These are phyloP conservation scores for Apiospora saccharicola DNA, from an alignment of 2,329 filamentous ascomycete genomes.

Conservation along the genomic window DNA sequence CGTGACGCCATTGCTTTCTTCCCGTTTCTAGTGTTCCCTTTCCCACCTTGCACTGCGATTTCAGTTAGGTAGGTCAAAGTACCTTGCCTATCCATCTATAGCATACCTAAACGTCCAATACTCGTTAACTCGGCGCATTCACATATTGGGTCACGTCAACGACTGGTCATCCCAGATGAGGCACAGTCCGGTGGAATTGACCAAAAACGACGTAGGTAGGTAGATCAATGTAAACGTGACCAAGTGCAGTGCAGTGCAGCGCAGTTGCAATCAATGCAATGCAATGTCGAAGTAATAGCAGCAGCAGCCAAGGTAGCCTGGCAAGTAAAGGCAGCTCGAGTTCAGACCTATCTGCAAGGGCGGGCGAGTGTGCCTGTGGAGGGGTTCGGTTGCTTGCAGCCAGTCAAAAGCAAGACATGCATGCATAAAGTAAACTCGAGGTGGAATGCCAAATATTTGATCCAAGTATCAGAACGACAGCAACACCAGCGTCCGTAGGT, in stretches of 20 bases:
- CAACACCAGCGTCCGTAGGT: neutral
- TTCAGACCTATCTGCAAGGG: constrained; percentile 14
- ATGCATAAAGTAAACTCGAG: constrained; percentile 18
- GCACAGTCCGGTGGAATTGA: neutral
- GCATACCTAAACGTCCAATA: constrained; percentile 12
- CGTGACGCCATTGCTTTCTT: constrained; percentile 17
- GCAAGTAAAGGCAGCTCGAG: neutral
- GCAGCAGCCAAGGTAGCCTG: neutral
- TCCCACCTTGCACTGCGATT: constrained; percentile 12
- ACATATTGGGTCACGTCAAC: constrained; percentile 17
- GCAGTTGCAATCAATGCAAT: constrained; percentile 19
- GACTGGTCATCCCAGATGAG: constrained; percentile 9
- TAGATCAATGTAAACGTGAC: neutral
- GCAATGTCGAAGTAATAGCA: neutral
- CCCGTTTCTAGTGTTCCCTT: neutral
- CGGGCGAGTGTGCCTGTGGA: neutral
- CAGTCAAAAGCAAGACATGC: neutral
- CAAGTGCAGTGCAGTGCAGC: neutral
- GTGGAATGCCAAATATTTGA: constrained; percentile 12
- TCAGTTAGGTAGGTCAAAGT: neutral
- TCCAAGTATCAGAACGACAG: neutral
- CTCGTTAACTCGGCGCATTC: neutral
- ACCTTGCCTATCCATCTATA: neutral
- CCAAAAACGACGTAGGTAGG: neutral
- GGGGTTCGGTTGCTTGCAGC: neutral